Evolutionary conservation across 208 protist species (phyloP).

Genomic region (Zelonia costaricensis): DNA sequence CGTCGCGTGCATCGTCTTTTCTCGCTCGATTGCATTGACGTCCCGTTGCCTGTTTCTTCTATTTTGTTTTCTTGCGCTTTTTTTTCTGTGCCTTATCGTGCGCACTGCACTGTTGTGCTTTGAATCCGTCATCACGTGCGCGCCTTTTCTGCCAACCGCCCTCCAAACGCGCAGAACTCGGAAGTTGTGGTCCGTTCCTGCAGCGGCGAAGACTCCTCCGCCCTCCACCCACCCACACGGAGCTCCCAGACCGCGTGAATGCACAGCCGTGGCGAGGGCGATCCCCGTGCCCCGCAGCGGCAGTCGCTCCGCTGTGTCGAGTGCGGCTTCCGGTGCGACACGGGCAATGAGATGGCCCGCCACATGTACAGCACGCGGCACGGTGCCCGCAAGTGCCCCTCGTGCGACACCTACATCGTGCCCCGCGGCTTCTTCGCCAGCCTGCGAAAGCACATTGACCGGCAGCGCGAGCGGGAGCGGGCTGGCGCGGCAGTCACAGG

Average conservation of each 20-base stretch:
- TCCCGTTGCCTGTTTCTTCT: too few species aligned
- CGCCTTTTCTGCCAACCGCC: too few species aligned
- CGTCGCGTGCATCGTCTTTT: too few species aligned
- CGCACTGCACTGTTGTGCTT: too few species aligned
- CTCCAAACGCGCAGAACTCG: too few species aligned
- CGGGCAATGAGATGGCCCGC: constrained; percentile 30
- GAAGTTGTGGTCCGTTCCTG: too few species aligned
- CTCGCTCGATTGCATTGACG: too few species aligned
- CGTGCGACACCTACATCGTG: constrained; percentile 42
- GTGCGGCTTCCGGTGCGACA: constrained; percentile 34
- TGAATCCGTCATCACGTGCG: too few species aligned
- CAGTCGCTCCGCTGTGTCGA: constrained; percentile 27
- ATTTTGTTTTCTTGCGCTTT: too few species aligned
- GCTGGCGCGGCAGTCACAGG: neutral
- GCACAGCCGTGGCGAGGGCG: neutral
- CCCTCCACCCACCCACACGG: too few species aligned
- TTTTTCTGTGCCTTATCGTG: too few species aligned
- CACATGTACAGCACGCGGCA: constrained; percentile 43
- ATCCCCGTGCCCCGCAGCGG: neutral
- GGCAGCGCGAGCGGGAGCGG: neutral
- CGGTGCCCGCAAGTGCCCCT: constrained; percentile 29
- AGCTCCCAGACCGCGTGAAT: neutral
- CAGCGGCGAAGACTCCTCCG: too few species aligned
- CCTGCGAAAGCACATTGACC: constrained; percentile 34
- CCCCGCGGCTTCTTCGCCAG: constrained; percentile 32